phyloP scores from a whole-genome alignment of 495 filamentous ascomycete species.

The Acidiella bohemica region DNA sequence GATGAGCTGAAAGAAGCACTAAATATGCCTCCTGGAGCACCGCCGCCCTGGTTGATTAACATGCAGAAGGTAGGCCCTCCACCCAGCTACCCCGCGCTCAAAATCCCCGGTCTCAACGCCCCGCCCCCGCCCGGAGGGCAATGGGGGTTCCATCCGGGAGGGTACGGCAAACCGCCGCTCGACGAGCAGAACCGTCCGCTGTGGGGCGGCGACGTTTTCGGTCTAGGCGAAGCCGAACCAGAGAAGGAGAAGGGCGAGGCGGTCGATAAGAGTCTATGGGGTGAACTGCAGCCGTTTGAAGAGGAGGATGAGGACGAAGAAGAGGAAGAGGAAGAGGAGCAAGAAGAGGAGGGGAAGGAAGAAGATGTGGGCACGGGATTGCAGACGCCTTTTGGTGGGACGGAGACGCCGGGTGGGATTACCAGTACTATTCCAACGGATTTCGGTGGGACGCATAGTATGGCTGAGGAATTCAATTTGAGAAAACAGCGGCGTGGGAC shows the following conservation, averaged over 20 bases:
- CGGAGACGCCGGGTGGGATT: conserved; percentile 68
- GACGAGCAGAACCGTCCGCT: conserved; percentile 82
- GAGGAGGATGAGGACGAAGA: conserved; percentile 61
- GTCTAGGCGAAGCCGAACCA: conserved; percentile 48
- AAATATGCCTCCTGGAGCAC: conserved; percentile 84
- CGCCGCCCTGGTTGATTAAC: conserved; percentile 94
- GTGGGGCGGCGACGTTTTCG: conserved; percentile 90
- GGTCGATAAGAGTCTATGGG: conserved; percentile 82
- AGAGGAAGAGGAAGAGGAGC: conserved; percentile 53
- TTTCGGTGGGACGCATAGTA: conserved; percentile 54
- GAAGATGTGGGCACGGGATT: conserved; percentile 32
- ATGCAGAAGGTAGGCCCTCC: conserved; percentile 88
- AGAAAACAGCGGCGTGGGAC: conserved; percentile 75
- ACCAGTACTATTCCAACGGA: conserved; percentile 68
- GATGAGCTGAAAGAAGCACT: conserved; percentile 85
- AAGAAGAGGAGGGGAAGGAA: conserved; percentile 31
- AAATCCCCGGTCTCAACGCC: conserved; percentile 91
- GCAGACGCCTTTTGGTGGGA: conserved; percentile 19
- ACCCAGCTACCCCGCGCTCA: conserved; percentile 81
- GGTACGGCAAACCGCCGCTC: conserved; percentile 89
- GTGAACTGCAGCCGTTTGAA: conserved; percentile 65
- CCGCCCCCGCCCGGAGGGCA: conserved; percentile 81
- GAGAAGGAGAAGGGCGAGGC: conserved; percentile 46
- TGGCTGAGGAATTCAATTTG: conserved; percentile 79
- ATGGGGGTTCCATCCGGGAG: conserved; percentile 93